Conservation (phyloP, 2,329 filamentous ascomycete species). For the Allantophomopsis cytisporea region DNA sequence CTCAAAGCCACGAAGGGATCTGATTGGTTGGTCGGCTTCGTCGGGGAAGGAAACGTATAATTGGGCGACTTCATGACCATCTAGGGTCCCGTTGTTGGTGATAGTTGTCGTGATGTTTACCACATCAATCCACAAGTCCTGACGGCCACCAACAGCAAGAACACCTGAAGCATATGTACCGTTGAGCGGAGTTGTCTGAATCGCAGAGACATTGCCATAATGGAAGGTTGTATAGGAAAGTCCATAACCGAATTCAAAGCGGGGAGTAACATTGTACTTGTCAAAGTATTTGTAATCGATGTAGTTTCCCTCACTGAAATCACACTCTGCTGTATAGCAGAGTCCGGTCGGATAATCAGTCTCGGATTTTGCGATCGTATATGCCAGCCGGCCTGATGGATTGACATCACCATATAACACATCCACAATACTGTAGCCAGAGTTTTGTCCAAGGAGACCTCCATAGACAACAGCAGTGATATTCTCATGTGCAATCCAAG, state of each 20-base stretch:
- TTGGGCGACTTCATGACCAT: conserved; percentile 36
- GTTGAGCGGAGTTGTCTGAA: no score
- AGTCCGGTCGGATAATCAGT: conserved; percentile 32
- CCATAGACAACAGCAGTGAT: conserved; percentile 69
- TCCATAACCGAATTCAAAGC: conserved; percentile 68
- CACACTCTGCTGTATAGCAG: conserved; percentile 23
- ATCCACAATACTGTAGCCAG: conserved; percentile 64
- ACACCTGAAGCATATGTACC: conserved; percentile 7
- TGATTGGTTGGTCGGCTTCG: no score
- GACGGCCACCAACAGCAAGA: conserved; percentile 29
- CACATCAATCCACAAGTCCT: conserved; percentile 16
- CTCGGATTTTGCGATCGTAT: conserved; percentile 50
- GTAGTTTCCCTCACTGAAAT: conserved; percentile 63
- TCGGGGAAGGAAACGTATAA: conserved; percentile 16
- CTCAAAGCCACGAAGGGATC: conserved; percentile 50
- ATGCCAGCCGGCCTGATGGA: conserved; percentile 64
- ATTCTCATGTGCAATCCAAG: conserved; percentile 62
- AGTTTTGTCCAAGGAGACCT: conserved; percentile 73
- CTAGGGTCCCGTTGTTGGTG: conserved; percentile 41
- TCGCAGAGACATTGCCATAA: conserved; percentile 47
- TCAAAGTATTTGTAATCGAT: conserved; percentile 71
- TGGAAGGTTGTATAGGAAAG: conserved; percentile 64
- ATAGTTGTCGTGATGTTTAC: conserved; percentile 41
- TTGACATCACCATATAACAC: conserved; percentile 33
- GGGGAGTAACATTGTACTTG: conserved; percentile 36